Evolutionary conservation across 352 stramenopile genomes (phyloP), one percentile per base, ranked within the genome.

Genomic region (Globisporangium echinulatum): DNA sequence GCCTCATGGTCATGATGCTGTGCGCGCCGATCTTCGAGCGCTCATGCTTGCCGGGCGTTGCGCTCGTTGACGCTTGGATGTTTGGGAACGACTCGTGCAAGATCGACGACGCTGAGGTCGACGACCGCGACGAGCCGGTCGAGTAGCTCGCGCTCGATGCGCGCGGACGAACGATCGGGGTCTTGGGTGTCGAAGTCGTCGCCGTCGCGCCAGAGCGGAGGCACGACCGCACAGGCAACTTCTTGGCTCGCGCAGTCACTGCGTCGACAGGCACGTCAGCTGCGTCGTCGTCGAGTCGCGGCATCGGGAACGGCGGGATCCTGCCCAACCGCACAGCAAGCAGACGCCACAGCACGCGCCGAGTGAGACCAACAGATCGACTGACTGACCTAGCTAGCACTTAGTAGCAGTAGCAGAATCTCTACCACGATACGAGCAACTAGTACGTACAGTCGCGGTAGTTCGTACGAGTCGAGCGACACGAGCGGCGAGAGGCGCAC

Each of bases 1-100:
- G 76, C 56, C 82, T 87, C 70, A 90, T 79, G 51, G 82, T 87
- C 73, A 88, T 92, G 44, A 90, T 73, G 50, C 74, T 86, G 38
- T 82, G 74, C 44, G 59, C 71, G 6, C 69, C 69, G 17, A 92
- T 56, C 56, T 87, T 88, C 2, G 75, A 74, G 0, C 82, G 85
- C 49, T 94, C 79, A 13, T 74, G 55, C 54, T 81, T 72, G 3
- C 85, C 85, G 15, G 85, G 85, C 8, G 78, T 91, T 3, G 77
- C 70, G 42, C 72, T 91, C 4, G 78, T 94, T 1, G 75, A 92
- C 0, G 85, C 82, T 40, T 84, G 80, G 36, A 94, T 91, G 43
- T 91, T 92, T 0, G 85, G 85, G 33, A 94, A 92, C 3, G 79
- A 83, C 4, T 85, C 72, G 7, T 33, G 25, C 5, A 85, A 61